Percentiles rank a stretch among this genome's conserved stretches.
phyloP scores from a whole-genome alignment of 495 filamentous ascomycete genomes.

The Xanthoparmelia taractica region DNA sequence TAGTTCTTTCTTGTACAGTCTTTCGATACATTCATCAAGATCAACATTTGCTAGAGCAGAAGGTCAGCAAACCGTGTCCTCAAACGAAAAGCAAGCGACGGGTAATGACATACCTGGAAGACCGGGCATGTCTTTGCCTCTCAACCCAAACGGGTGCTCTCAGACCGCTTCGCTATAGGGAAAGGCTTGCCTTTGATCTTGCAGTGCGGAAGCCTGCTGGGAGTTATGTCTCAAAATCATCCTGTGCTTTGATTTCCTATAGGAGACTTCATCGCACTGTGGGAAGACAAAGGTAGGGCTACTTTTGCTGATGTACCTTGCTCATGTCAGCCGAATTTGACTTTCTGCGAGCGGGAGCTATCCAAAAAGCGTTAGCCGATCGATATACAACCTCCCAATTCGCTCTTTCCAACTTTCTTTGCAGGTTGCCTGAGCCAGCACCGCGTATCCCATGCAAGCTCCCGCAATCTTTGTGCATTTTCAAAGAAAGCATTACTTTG shows the following conservation, averaged over 20 bases:
- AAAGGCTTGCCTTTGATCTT: constrained; percentile 8
- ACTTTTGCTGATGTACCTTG: not conserved
- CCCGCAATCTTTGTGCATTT: not conserved
- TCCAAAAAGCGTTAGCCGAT: constrained; percentile 4
- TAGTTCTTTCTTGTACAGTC: constrained; percentile 92
- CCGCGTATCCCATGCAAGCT: not conserved
- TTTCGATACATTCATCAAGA: constrained; percentile 93
- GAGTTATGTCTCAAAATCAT: constrained; percentile 18
- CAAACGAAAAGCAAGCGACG: not conserved
- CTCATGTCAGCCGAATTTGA: not conserved
- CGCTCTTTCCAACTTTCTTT: constrained; percentile 2
- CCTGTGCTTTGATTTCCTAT: constrained; percentile 4
- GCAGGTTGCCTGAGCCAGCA: not conserved
- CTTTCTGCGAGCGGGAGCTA: not conserved
- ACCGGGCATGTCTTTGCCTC: constrained; percentile 64
- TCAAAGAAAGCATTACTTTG: not conserved
- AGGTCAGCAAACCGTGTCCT: constrained; percentile 11
- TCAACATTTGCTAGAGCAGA: constrained; percentile 73
- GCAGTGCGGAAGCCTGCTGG: constrained; percentile 17
- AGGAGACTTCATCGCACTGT: constrained; percentile 22
- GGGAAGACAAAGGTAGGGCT: constrained; percentile 10
- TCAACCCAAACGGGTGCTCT: not conserved
- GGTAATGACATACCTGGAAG: constrained; percentile 61
- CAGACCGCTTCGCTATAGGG: not conserved
- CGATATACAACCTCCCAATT: not conserved